Evolutionary conservation across 2,329 filamentous ascomycete genomes (phyloP).

Genomic region (Mycosphaerella arachidis): DNA sequence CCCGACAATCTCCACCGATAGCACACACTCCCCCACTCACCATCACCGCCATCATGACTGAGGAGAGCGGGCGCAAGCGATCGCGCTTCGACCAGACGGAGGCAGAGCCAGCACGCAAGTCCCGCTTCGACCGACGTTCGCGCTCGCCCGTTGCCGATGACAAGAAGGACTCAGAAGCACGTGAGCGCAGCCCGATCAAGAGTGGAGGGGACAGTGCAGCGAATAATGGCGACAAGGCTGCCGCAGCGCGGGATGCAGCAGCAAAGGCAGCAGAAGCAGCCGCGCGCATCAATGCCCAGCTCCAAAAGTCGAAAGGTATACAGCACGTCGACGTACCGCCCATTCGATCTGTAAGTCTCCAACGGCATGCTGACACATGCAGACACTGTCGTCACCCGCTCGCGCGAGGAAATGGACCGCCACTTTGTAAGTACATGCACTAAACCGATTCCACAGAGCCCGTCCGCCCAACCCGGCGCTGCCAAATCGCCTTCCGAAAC

Average conservation of each 20-base stretch:
- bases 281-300: constrained; percentile 46
- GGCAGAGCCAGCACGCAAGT: constrained; percentile 66
- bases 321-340: constrained; percentile 88
- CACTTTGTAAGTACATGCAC: constrained; percentile 1
- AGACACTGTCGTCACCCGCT: not conserved
- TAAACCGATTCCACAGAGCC: constrained; percentile 15
- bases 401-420: constrained; percentile 3
- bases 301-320: constrained; percentile 68
- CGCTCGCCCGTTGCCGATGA: constrained; percentile 62
- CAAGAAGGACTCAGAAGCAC: constrained; percentile 54
- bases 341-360: constrained; percentile 56
- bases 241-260: constrained; percentile 28
- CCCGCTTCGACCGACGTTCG: constrained; percentile 87
- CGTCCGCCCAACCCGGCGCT: constrained; percentile 45
- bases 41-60: constrained; percentile 57
- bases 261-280: constrained; percentile 78
- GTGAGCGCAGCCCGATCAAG: constrained; percentile 74
- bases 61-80: constrained; percentile 69
- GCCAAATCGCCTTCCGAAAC: constrained; percentile 51
- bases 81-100: constrained; percentile 85
- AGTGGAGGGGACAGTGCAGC: constrained; percentile 49
- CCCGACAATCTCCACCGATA: not conserved
- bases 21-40: constrained; percentile 2
- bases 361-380: constrained; percentile 14
- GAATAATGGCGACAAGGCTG: constrained; percentile 18